Percentiles rank a stretch among this genome's conserved stretches.
phyloP scores from a whole-genome alignment of 305 asterid species.

The Petunia hybrid region DNA sequence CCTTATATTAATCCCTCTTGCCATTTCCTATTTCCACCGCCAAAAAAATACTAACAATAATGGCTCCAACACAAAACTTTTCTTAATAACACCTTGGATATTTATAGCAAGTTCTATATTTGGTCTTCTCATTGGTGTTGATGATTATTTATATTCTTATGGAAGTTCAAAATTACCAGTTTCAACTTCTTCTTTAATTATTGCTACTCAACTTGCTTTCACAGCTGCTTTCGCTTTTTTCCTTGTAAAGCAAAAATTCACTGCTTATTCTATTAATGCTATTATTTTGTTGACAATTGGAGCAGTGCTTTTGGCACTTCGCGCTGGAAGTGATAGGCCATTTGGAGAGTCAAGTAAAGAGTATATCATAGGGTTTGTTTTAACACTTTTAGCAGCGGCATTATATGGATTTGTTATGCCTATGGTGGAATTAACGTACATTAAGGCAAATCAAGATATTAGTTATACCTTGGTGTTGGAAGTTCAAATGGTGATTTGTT shows the following conservation, averaged over 20 bases:
- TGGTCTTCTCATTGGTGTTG: slow-evolving; percentile 26
- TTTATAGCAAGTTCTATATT: background rate
- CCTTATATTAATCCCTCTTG: slow-evolving; percentile 22
- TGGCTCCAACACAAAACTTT: background rate
- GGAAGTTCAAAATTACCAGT: slow-evolving; percentile 23
- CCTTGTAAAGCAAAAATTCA: slow-evolving; percentile 42
- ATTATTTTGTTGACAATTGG: slow-evolving; percentile 35
- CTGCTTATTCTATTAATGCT: slow-evolving; percentile 37
- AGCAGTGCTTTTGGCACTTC: slow-evolving; percentile 35
- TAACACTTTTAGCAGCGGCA: slow-evolving; percentile 38
- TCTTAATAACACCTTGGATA: background rate
- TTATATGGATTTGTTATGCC: slow-evolving; percentile 42
- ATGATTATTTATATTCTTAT: slow-evolving; percentile 24
- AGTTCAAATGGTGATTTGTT: slow-evolving; percentile 37
- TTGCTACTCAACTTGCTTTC: slow-evolving; percentile 31
- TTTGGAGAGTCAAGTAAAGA: slow-evolving; percentile 29
- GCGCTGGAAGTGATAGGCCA: slow-evolving; percentile 33
- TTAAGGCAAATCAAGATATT: slow-evolving; percentile 34
- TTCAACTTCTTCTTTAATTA: slow-evolving; percentile 29
- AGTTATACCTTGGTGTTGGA: slow-evolving; percentile 39
- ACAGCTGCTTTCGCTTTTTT: slow-evolving; percentile 40
- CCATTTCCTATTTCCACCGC: slow-evolving; percentile 9
- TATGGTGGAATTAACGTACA: slow-evolving; percentile 38
- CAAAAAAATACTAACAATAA: background rate
- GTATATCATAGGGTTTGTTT: slow-evolving; percentile 39